Base-by-base conservation (phyloP, 1,139 yeast genomes). In the Starmera stellimalicola region DNA sequence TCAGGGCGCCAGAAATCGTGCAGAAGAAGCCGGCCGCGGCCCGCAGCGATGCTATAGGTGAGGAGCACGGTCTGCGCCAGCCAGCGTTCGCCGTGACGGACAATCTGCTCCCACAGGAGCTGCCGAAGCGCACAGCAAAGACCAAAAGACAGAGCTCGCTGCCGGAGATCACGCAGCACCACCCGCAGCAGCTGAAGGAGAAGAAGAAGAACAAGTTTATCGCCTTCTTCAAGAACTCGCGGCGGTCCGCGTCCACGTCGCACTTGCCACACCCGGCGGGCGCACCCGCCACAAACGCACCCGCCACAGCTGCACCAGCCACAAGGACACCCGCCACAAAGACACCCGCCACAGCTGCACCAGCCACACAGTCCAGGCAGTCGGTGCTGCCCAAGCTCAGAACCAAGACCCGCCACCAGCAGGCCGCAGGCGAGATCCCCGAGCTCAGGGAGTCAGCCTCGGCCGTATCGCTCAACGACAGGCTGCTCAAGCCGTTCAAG, bases 171-270 rank as follows among this genome's bases (percentile, higher is more conserved):
- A 19, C 33, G 9, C 11, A 17, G 4, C 14, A 23, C 16, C 18
- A 44, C 5, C 18, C 33, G 9, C 11, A 17, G 4, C 14, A 23
- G 16, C 18, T 20, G 18, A 24, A 36, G 33, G 39, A 19, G 23
- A 45, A 43, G 31, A 59, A 54, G 36, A 57, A 51, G 42, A 55
- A 50, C 37, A 51, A 60, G 24, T 49, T 61, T 26, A 52, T 62
- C 34, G 55, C 62, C 8, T 52, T 61, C 25, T 48, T 61, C 34
- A 55, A 50, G 33, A 48, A 37, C 6, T 45, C 42, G 11, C 43
- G 45, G 37, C 51, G 49, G 31, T 36, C 49, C 6, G 40, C 39
- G 1, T 39, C 49, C 11, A n/a, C 25, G 19, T 31, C 44, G 3
- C 31, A 43, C 9, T 31, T 29, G 38, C 27, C 20, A 23, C 19